Percentiles rank a stretch among this genome's conserved stretches.
phyloP scores from a whole-genome alignment of 495 filamentous ascomycete species.

The Podospora pseudopauciseta region DNA sequence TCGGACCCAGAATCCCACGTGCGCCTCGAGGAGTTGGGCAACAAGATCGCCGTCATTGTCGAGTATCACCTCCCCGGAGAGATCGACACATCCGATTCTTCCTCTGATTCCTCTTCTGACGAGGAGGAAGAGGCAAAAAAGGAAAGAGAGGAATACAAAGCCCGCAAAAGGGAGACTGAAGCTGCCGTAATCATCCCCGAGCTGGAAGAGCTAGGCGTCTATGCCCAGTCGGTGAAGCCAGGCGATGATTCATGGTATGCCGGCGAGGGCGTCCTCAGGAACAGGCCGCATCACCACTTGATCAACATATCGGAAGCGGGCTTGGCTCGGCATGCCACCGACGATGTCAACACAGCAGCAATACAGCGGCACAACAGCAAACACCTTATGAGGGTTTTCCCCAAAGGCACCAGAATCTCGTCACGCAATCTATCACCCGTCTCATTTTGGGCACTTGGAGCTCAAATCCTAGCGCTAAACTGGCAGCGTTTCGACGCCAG shows the following conservation, averaged over 20 bases:
- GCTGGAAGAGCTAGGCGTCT: constrained; percentile 52
- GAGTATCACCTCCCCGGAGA: constrained; percentile 53
- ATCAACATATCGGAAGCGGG: constrained; percentile 56
- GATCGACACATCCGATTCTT: constrained; percentile 24
- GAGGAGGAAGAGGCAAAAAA: constrained; percentile 41
- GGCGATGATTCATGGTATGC: constrained; percentile 51
- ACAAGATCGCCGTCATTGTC: constrained; percentile 53
- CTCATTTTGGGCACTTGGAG: constrained; percentile 52
- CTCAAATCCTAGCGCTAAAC: constrained; percentile 55
- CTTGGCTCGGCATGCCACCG: constrained; percentile 36
- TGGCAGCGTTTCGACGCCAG: constrained; percentile 54
- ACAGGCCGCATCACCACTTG: constrained; percentile 52
- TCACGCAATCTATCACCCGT: constrained; percentile 50
- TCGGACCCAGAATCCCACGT: constrained; percentile 36
- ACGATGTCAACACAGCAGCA: constrained; percentile 22
- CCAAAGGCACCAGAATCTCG: constrained; percentile 55
- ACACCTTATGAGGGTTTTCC: constrained; percentile 55
- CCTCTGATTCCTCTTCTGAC: constrained; percentile 25
- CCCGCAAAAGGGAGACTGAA: constrained; percentile 37
- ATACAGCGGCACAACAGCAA: constrained; percentile 49
- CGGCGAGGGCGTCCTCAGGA: constrained; percentile 24
- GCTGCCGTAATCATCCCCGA: constrained; percentile 47
- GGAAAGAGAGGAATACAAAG: constrained; percentile 39
- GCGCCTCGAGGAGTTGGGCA: constrained; percentile 43
- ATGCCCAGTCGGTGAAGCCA: constrained; percentile 56